Conservation (phyloP, 176 grass and related monocot genomes). For the Carex pumila region DNA sequence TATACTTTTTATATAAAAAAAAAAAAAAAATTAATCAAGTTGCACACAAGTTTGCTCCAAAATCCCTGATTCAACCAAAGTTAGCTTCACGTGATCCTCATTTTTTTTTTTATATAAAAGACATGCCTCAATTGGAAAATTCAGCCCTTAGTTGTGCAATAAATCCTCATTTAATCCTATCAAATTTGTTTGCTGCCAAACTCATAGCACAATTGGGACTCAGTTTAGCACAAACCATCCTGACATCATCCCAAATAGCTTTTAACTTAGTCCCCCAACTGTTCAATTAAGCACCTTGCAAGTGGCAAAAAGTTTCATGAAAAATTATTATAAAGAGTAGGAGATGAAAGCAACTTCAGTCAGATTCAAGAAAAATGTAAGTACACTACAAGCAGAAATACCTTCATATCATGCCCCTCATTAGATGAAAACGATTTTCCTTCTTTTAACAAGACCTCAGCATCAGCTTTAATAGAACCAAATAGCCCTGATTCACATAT, state of each 20-base stretch:
- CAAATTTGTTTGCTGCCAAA: not conserved
- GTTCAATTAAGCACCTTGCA: not conserved
- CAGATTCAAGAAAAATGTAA: not conserved
- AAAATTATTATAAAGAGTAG: not conserved
- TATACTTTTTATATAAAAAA: not conserved
- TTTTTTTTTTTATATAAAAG: not conserved
- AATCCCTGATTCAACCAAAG: not conserved
- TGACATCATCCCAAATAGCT: not conserved
- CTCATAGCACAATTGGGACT: not conserved
- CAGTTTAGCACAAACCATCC: not conserved
- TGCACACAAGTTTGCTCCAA: not conserved
- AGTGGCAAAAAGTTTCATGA: not conserved
- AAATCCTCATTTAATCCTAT: not conserved
- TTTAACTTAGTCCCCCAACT: not conserved
- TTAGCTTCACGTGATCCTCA: not conserved
- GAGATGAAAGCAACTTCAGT: not conserved
- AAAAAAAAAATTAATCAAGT: not conserved
- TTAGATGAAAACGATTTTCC: slow-evolving; percentile 39
- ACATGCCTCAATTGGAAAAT: not conserved
- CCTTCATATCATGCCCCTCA: slow-evolving; percentile 8
- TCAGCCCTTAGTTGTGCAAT: not conserved
- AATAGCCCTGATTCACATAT: slow-evolving; percentile 41
- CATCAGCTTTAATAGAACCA: slow-evolving; percentile 42
- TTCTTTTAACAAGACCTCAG: slow-evolving; percentile 15
- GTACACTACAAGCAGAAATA: slow-evolving; percentile 10